Base-by-base conservation (phyloP, 2,329 filamentous ascomycete species). In the Penicillium griseofulvum region DNA sequence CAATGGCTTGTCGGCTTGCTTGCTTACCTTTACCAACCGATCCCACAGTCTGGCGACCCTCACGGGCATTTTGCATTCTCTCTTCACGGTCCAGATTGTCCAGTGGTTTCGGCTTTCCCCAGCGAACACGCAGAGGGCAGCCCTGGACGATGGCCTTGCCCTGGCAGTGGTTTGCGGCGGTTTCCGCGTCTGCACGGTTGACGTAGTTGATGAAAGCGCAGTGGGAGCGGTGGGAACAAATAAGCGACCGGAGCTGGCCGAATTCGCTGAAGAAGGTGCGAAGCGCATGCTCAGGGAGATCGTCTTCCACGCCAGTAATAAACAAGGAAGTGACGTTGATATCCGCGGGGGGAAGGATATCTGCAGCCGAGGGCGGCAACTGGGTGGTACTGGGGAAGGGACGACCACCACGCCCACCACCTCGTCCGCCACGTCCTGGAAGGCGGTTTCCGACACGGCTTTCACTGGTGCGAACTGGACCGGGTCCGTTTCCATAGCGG, bases 121-220 rank as follows among this genome's bases (percentile, higher is more conserved):
- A 99, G 60, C 91, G 87, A 17, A 99, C 86, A 31, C 93, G 82
- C 57, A 99, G 75, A 0, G 94, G 94, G 65, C 93, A 97, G 3
- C 94, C 94, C 34, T 91, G 87, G 65, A 99, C 90, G 7, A 97
- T 85, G 0, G 91, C 91, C 58, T 88, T 89, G 6, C 95, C 94
- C 72, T 96, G 88, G 64, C 91, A 93, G 19, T 89, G 85, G 33
- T 85, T 85, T 0, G 94, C 90, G 0, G 95, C 95, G 55, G 83
- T 86, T 75, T 99, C 94, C 0, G 95, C 94, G 1, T 84, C 88
- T 58, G 90, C 86, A 54, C 94, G 84, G 3, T 88, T 90, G 64
- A 91, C 86, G 71, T 91, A 99, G 76, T 99, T 99, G 76, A 99
- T 81, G 70, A 97, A 99, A 1, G 94, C 94, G 72, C 92, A 97